Evolutionary conservation across 352 stramenopile species (phyloP).

Genomic region (Globisporangium megalacanthum): DNA sequence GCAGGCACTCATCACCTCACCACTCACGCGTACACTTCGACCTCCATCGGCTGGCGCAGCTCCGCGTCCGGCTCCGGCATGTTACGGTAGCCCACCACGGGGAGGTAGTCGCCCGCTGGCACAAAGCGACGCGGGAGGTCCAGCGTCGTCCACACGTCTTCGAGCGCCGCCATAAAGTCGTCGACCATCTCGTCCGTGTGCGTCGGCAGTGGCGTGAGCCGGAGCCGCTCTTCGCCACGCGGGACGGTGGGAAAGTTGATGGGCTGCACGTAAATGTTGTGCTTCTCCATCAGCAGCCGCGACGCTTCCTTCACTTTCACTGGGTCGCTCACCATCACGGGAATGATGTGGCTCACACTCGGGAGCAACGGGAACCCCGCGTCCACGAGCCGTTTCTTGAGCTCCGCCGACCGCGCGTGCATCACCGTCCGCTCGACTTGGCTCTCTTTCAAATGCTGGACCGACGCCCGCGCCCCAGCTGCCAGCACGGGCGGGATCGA

Average conservation of each 20-base stretch:
- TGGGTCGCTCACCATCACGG: constrained; percentile 84
- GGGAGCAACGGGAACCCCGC: constrained; percentile 81
- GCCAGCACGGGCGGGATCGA: constrained; percentile 86
- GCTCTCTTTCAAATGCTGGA: constrained; percentile 81
- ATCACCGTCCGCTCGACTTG: constrained; percentile 76
- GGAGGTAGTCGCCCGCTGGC: constrained; percentile 61
- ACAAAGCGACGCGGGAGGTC: constrained; percentile 66
- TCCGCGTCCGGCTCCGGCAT: constrained; percentile 35
- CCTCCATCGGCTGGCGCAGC: constrained; percentile 30
- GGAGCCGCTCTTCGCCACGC: constrained; percentile 85
- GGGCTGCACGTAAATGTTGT: constrained; percentile 90
- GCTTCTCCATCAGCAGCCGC: constrained; percentile 87
- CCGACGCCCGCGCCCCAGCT: constrained; percentile 71
- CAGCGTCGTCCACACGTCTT: constrained; percentile 86
- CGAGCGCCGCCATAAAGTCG: constrained; percentile 71
- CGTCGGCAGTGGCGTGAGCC: constrained; percentile 82
- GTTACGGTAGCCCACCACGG: constrained; percentile 80
- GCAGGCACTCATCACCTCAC: not conserved
- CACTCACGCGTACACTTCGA: constrained; percentile 34
- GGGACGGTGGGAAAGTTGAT: constrained; percentile 92
- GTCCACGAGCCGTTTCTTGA: constrained; percentile 83
- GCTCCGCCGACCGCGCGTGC: constrained; percentile 76
- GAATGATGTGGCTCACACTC: constrained; percentile 88
- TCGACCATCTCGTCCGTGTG: constrained; percentile 88
- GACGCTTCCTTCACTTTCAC: constrained; percentile 87